phyloP scores from a whole-genome alignment of 148 eudicot species.

The Dianthus caryophyllus region DNA sequence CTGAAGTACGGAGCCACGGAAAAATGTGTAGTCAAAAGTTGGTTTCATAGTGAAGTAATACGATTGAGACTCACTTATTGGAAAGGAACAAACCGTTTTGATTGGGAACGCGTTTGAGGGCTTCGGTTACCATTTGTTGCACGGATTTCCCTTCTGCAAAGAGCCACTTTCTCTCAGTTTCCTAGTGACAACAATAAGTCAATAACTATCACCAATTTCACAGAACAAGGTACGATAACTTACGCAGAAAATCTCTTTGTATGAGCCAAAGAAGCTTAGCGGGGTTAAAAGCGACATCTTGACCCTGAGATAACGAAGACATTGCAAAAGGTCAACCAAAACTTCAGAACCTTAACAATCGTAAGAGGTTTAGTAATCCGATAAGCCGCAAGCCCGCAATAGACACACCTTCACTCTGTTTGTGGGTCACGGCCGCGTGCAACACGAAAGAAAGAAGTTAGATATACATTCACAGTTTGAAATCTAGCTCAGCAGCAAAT shows the following conservation, averaged over 20 bases:
- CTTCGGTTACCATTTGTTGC: constrained; percentile 91
- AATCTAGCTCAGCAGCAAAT: not conserved
- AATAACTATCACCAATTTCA: not conserved
- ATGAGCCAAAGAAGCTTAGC: constrained; percentile 95
- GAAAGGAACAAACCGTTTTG: constrained; percentile 51
- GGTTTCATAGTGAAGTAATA: constrained; percentile 5
- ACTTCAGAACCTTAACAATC: not conserved
- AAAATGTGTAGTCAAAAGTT: constrained; percentile 27
- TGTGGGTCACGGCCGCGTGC: not conserved
- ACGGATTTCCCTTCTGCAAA: constrained; percentile 90
- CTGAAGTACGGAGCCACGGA: constrained; percentile 38
- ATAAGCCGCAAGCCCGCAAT: not conserved
- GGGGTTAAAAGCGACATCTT: constrained; percentile 96
- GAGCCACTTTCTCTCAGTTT: constrained; percentile 11
- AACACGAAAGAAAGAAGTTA: constrained; percentile 29
- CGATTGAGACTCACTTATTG: constrained; percentile 3
- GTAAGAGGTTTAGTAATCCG: not conserved
- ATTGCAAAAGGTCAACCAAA: not conserved
- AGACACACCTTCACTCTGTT: constrained; percentile 77
- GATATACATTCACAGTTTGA: constrained; percentile 15
- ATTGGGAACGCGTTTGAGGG: constrained; percentile 79
- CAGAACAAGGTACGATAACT: constrained; percentile 24
- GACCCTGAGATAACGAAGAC: constrained; percentile 47
- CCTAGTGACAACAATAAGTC: too few relatives aligned
- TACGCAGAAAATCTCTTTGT: constrained; percentile 97